These are phyloP conservation scores for Monosporascus sp. DNA, from an alignment of 2,329 filamentous ascomycete genomes.

Conservation along the genomic window DNA sequence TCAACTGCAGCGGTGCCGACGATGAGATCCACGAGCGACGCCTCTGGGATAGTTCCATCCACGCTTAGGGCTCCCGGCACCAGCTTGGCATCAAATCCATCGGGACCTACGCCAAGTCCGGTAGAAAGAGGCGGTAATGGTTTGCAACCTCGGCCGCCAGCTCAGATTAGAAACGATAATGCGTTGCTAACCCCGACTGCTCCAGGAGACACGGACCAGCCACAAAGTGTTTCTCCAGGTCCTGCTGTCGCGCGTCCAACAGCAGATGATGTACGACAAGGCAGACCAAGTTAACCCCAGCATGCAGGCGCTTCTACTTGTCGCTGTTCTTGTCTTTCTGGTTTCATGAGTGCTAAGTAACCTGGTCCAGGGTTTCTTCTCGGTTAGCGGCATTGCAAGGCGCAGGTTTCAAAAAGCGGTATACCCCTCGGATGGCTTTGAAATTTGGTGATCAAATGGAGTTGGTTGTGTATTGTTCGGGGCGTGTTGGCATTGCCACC, in stretches of 20 bases:
- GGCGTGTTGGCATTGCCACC: background rate
- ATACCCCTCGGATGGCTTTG: background rate
- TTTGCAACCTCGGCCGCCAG: conserved; percentile 6
- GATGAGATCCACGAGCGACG: conserved; percentile 5
- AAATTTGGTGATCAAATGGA: background rate
- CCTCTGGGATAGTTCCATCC: conserved; percentile 7
- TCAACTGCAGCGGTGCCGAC: conserved; percentile 3
- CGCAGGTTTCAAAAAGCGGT: conserved; percentile 11
- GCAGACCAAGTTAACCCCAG: conserved; percentile 6
- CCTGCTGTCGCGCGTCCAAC: conserved; percentile 15
- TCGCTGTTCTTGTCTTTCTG: conserved; percentile 3
- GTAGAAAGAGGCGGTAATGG: conserved; percentile 11
- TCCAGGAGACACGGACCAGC: conserved; percentile 8
- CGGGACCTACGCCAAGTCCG: conserved; percentile 9
- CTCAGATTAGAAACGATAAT: conserved; percentile 6
- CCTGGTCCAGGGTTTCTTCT: conserved; percentile 8
- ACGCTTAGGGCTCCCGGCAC: conserved; percentile 9
- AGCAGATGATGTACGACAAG: conserved; percentile 17
- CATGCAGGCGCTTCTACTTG: conserved; percentile 4
- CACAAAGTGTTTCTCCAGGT: conserved; percentile 6
- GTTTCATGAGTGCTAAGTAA: background rate
- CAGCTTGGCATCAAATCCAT: conserved; percentile 7
- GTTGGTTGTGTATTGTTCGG: background rate
- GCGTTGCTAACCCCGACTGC: conserved; percentile 5
- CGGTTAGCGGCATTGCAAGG: conserved; percentile 11